Base-by-base conservation (phyloP, 2,329 filamentous ascomycete genomes). In the Raffaelea ambrosiae region DNA sequence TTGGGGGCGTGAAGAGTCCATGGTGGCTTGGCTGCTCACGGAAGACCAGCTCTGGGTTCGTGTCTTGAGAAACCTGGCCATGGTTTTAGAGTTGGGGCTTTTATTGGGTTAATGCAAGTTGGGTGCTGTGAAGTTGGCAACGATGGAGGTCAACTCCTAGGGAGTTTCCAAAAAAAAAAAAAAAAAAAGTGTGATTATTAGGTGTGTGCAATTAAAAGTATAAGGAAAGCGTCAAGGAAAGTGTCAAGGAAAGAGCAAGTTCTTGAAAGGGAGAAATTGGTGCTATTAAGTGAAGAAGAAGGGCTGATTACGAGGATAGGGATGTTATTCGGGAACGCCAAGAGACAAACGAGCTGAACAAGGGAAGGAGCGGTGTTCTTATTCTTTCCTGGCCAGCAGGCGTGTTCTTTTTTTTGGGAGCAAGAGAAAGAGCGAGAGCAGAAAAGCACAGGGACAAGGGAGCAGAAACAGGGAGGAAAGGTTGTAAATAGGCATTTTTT, bases 1-100 rank as follows among this genome's bases (percentile, higher is more conserved):
- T 26, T 35, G 43, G 35, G 46, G 26, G 13, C 7, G 29, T 18
- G 39, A n/a, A 16, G 46, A 40, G 26, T 49, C 43, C 42, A 53
- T 47, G 40, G n/a, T 39, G 36, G 42, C 26, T 43, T 50, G 51
- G 35, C 44, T 45, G 20, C 48, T 48, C 35, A 51, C 35, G 22
- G 49, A 48, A 29, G 52, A 56, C 55, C 55, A 57, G 46, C 53
- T 55, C 7, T 56, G 47, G 13, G 44, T 43, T n/a, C 54, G 52
- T 11, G 43, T 8, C 8, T 16, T 46, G 10, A 46, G 43, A 26
- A 53, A 47, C 48, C 53, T 54, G 50, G 45, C 49, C 46, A 54
- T 54, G 21, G 35, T 43, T 40, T 39, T 47, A 49, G 43, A 43
- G 31, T 46, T 29, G n/a, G n/a, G n/a, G n/a, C n/a, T n/a, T n/a